Conservation (phyloP, 1,139 yeast species). For the Zygosaccharomyces sapae region DNA sequence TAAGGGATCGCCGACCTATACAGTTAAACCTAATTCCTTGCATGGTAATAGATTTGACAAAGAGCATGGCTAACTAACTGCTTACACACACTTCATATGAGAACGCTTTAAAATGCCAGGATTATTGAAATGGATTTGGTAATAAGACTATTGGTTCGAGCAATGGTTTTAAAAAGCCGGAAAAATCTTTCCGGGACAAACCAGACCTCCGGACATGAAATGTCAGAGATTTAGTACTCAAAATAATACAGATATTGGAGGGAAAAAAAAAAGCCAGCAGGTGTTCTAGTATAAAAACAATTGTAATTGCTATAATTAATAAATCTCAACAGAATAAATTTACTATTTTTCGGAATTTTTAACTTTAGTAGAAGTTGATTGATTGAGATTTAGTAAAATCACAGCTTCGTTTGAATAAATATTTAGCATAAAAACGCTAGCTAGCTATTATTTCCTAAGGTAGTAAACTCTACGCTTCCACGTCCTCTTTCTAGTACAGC, state of each 20-base stretch:
- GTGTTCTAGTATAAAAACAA: too few species aligned
- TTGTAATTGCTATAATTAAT: too few species aligned
- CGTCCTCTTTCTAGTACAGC: constrained; percentile 28
- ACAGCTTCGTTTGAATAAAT: background rate
- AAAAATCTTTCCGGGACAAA: background rate
- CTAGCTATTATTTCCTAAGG: background rate
- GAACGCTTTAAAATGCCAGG: too few species aligned
- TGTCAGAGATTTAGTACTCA: background rate
- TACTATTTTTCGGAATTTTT: too few species aligned
- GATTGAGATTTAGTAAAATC: too few species aligned
- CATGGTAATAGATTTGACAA: background rate
- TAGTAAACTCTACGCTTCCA: constrained; percentile 25
- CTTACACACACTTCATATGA: background rate
- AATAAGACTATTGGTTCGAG: background rate
- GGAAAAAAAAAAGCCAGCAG: too few species aligned
- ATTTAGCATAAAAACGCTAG: background rate
- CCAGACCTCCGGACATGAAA: background rate
- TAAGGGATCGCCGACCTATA: constrained; percentile 5
- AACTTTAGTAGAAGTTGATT: too few species aligned
- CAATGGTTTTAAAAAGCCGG: background rate
- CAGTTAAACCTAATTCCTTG: background rate
- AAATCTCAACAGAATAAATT: too few species aligned
- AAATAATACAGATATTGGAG: background rate
- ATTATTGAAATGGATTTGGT: background rate
- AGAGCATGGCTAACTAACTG: background rate